These are phyloP conservation scores for Secale cereale DNA, from an alignment of 176 grass and related monocot genomes.

Conservation along the genomic window DNA sequence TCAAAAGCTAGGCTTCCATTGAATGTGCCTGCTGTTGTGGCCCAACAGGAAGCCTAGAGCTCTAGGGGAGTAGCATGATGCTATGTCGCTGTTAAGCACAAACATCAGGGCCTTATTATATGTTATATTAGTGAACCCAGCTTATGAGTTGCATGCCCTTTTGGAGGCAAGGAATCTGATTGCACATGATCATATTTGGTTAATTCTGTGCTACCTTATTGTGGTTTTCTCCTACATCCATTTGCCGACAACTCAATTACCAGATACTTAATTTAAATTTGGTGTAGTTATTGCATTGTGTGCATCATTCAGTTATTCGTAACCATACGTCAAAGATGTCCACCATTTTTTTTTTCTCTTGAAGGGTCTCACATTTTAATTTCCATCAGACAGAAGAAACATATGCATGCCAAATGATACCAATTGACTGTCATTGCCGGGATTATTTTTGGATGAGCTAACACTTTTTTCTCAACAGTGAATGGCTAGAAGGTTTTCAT, in stretches of 20 bases:
- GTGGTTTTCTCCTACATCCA: not conserved
- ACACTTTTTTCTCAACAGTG: not conserved
- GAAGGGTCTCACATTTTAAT: not conserved
- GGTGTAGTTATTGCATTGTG: not conserved
- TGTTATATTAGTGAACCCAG: slow-evolving; percentile 31
- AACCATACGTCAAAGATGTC: not conserved
- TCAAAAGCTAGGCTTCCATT: not conserved
- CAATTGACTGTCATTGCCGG: not conserved
- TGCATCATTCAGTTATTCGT: not conserved
- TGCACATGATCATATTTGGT: slow-evolving; percentile 42
- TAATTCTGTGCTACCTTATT: not conserved
- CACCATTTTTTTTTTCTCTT: not conserved
- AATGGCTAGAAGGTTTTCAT: not conserved
- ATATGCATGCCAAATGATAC: not conserved
- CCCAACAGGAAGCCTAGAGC: slow-evolving; percentile 2
- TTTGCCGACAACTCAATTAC: not conserved
- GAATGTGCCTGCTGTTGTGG: slow-evolving; percentile 20
- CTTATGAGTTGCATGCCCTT: slow-evolving; percentile 42
- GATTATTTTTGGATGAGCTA: not conserved
- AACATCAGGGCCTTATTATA: slow-evolving; percentile 35
- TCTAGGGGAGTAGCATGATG: slow-evolving; percentile 24
- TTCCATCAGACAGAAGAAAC: not conserved
- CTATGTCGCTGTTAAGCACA: slow-evolving; percentile 23
- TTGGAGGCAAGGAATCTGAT: slow-evolving; percentile 61
- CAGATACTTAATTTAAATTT: not conserved